These are phyloP conservation scores for Penicillium parvum DNA, from an alignment of 495 filamentous ascomycete species.

Conservation along the genomic window DNA sequence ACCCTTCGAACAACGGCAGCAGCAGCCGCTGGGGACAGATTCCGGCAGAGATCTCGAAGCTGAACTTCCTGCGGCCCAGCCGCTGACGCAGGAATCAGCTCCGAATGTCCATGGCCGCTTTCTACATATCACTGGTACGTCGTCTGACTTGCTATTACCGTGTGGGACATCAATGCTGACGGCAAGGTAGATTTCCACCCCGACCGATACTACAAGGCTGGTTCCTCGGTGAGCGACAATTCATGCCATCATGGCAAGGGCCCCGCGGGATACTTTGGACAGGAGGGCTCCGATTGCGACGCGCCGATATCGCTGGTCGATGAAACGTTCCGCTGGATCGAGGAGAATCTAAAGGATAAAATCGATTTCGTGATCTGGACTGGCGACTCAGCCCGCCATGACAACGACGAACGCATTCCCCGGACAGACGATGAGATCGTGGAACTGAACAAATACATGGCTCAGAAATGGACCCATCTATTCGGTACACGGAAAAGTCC, in stretches of 20 bases:
- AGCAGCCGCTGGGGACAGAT: conserved; percentile 15
- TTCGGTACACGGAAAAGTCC: conserved; percentile 54
- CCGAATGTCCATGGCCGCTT: conserved; percentile 60
- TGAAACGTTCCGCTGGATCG: conserved; percentile 89
- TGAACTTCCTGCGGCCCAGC: not conserved
- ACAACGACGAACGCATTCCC: conserved; percentile 82
- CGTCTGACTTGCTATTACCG: too few relatives aligned
- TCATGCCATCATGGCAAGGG: conserved; percentile 78
- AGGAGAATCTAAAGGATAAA: conserved; percentile 71
- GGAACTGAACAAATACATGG: conserved; percentile 66
- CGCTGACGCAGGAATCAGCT: not conserved
- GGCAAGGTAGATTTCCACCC: conserved; percentile 72
- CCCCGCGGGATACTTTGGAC: conserved; percentile 72
- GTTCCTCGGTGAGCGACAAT: conserved; percentile 62
- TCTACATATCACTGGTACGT: conserved; percentile 96
- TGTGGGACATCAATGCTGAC: too few relatives aligned
- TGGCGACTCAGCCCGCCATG: conserved; percentile 91
- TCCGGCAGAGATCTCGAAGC: conserved; percentile 1
- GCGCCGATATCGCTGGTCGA: conserved; percentile 74
- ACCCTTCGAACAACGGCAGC: conserved; percentile 20
- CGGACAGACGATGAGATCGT: conserved; percentile 70
- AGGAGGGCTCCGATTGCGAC: conserved; percentile 86
- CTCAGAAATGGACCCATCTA: conserved; percentile 67
- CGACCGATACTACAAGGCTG: conserved; percentile 75
- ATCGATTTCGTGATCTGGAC: conserved; percentile 98